A percentile compares a stretch with the other conserved stretches of the same genome.
Evolutionary conservation across 768 basidiomycete genomes (phyloP).

Genomic region (Arthromyces matolae): DNA sequence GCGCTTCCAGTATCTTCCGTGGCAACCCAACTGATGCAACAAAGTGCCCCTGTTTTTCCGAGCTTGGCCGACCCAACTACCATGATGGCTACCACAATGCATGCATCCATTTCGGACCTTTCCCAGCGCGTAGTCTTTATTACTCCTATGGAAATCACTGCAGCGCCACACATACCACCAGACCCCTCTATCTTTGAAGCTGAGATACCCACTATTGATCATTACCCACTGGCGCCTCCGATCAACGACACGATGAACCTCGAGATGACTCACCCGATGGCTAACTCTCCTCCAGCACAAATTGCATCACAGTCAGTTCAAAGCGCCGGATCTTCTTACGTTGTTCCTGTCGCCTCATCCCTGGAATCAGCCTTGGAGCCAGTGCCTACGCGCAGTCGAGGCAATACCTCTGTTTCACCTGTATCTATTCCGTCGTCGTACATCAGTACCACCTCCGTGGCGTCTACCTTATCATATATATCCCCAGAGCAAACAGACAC

Average conservation of each 20-base stretch:
- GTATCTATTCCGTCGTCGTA: conserved; percentile 16
- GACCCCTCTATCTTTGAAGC: conserved; percentile 37
- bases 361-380: conserved; percentile 42
- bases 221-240: conserved; percentile 29
- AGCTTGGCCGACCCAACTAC: conserved; percentile 25
- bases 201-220: conserved; percentile 34
- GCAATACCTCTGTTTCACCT: conserved; percentile 33
- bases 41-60: conserved; percentile 31
- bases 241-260: conserved; percentile 34
- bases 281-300: conserved; percentile 33
- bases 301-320: conserved; percentile 36
- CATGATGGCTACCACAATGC: conserved; percentile 29
- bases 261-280: conserved; percentile 33
- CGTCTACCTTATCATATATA: conserved; percentile 17
- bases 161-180: conserved; percentile 23
- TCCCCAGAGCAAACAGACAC: conserved; percentile 13
- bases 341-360: conserved; percentile 37
- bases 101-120: conserved; percentile 37
- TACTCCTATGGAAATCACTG: conserved; percentile 31
- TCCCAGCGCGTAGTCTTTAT: conserved; percentile 30
- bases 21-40: conserved; percentile 28
- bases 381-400: conserved; percentile 34
- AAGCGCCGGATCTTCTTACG: conserved; percentile 36
- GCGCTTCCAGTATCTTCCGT: conserved; percentile 18
- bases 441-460: conserved; percentile 24